These are phyloP conservation scores for Aspergillus thermomutatus DNA, from an alignment of 2,329 filamentous ascomycete genomes.

Conservation along the genomic window DNA sequence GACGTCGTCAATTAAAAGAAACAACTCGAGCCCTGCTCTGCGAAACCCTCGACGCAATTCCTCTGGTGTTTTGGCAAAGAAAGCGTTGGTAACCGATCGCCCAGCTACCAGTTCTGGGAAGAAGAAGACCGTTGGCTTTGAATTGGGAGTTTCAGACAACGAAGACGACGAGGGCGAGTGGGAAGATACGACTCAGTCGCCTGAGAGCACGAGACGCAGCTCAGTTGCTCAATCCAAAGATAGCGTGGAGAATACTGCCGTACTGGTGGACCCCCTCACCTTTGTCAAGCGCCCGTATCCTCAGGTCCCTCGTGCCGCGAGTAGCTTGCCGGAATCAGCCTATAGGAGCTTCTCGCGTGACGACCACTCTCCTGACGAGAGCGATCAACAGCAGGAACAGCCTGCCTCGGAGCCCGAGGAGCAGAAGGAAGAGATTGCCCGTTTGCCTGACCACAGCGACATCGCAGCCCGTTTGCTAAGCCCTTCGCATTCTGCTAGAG, in stretches of 20 bases:
- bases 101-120: slow-evolving; percentile 34
- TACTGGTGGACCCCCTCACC: slow-evolving; percentile 38
- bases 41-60: slow-evolving; percentile 30
- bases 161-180: slow-evolving; percentile 48
- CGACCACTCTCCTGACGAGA: slow-evolving; percentile 18
- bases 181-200: slow-evolving; percentile 48
- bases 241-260: slow-evolving; percentile 31
- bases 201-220: slow-evolving; percentile 46
- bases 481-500: slow-evolving; percentile 41
- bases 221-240: slow-evolving; percentile 38
- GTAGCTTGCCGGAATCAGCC: slow-evolving; percentile 38
- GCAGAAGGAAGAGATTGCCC: slow-evolving; percentile 16
- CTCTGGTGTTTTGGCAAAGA: slow-evolving; percentile 38
- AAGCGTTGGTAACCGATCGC: slow-evolving; percentile 33
- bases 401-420: slow-evolving; percentile 16
- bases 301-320: slow-evolving; percentile 36
- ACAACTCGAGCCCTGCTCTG: slow-evolving; percentile 43
- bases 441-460: slow-evolving; percentile 30
- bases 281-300: slow-evolving; percentile 41
- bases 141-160: slow-evolving; percentile 42
- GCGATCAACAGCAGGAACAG: slow-evolving; percentile 9
- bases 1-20: slow-evolving; percentile 42
- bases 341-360: slow-evolving; percentile 29
- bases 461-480: slow-evolving; percentile 37
- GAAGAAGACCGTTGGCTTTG: slow-evolving; percentile 47